These are phyloP conservation scores for Closterium sp. DNA, from an alignment of 139 green algal species.

Conservation along the genomic window DNA sequence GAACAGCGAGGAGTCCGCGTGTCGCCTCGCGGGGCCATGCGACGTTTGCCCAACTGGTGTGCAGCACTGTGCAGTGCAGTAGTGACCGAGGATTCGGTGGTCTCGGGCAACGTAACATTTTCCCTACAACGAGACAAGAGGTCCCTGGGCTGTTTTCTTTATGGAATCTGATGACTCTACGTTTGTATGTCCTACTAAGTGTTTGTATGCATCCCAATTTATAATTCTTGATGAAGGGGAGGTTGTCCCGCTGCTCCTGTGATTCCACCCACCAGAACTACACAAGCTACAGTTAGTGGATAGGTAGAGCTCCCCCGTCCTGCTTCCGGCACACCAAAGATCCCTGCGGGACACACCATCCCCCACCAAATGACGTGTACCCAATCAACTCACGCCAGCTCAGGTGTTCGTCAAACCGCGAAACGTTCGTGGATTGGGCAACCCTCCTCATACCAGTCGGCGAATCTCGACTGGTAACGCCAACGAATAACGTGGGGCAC, in stretches of 20 bases:
- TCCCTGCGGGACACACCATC: neutral
- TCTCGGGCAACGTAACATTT: neutral
- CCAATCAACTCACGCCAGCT: neutral
- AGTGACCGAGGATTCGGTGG: neutral
- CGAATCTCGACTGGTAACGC: neutral
- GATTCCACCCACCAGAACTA: no score
- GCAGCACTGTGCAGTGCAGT: no score
- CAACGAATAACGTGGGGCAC: neutral
- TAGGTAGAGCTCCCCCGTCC: no score
- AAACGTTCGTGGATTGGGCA: neutral
- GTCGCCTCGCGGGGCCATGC: neutral
- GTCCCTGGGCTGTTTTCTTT: no score
- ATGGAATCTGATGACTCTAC: no score
- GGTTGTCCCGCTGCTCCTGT: no score
- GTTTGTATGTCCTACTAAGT: no score
- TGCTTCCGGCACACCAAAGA: no score
- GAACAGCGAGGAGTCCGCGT: neutral
- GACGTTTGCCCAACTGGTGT: neutral
- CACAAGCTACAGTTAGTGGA: no score
- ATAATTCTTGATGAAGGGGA: no score
- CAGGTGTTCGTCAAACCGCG: neutral
- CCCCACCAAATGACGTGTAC: neutral
- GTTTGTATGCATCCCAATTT: no score
- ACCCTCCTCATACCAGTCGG: neutral
- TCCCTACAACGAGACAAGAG: no score